Base-by-base conservation (phyloP, 768 basidiomycete species). In the Suillus lakei region DNA sequence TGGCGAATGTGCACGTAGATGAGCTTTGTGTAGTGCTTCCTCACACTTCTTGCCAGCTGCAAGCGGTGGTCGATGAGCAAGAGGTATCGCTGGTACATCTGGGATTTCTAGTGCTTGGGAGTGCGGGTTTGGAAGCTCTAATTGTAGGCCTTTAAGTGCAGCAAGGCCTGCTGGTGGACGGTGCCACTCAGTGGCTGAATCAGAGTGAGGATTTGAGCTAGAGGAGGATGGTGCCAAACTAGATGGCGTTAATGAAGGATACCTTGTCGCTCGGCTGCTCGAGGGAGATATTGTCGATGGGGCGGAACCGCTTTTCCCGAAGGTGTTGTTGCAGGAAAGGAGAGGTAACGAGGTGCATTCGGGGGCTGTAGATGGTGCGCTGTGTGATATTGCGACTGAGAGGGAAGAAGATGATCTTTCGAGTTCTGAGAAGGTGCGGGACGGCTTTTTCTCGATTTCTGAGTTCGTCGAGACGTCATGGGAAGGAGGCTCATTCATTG, bases 171-270 rank as follows among this genome's bases (percentile, higher is more conserved):
- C 7, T 16, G 75, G 74, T 6, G 48, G 68, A 53, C 73, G 65
- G 39, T 64, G 67, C 75, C 75, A 76, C 54, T 76, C 74, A 3
- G 64, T 64, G 9, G 32, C 61, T 23, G 34, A 41, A 12, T 73
- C 72, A 1, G 69, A 63, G 32, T 50, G 68, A 32, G 64, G 60
- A 18, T 18, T 39, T 9, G 56, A 56, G 34, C 64, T 62, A 1
- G 7, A 65, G 15, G 66, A 68, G 8, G 71, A 65, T 39, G 16
- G 50, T 18, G 39, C 55, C 4, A 56, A 4, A 18, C 66, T 77
- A 12, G 75, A 76, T 3, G 61, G 2, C 21, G 73, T 63, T 8
- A 77, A 65, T 2, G 75, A 76, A 4, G 75, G 75, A 56, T 76
- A 76, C 9, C 76, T 74, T 5, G 75, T 76, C 2, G 64, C 8